Conservation (phyloP, 116 monocot genomes). For the Dioscorea cayenensis region DNA sequence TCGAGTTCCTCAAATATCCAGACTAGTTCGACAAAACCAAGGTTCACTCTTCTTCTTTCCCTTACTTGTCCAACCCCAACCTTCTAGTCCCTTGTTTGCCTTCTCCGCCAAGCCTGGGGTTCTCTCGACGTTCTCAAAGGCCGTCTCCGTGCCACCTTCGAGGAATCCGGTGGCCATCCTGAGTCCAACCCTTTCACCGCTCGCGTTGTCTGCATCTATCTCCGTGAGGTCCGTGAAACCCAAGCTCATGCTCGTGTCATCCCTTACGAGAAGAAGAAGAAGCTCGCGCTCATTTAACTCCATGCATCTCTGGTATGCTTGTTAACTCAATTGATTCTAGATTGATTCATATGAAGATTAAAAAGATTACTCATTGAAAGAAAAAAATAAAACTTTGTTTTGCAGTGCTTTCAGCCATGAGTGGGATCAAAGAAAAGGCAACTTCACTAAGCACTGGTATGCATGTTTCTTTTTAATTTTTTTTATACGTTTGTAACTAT, state of each 20-base stretch:
- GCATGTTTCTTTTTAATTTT: neutral
- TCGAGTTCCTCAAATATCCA: slow-evolving; percentile 60
- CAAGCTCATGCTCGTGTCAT: slow-evolving; percentile 41
- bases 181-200: slow-evolving; percentile 48
- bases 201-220: slow-evolving; percentile 37
- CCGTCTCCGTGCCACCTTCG: slow-evolving; percentile 55
- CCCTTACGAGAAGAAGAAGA: slow-evolving; percentile 48
- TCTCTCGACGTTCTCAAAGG: slow-evolving; percentile 72
- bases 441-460: neutral
- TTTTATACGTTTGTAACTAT: neutral
- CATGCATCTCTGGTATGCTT: slow-evolving; percentile 39
- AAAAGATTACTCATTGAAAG: neutral
- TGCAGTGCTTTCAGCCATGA: slow-evolving; percentile 34
- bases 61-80: slow-evolving; percentile 40
- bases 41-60: slow-evolving; percentile 37
- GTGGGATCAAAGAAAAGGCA: slow-evolving; percentile 4
- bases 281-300: slow-evolving; percentile 45
- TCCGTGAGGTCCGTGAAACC: slow-evolving; percentile 37
- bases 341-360: neutral
- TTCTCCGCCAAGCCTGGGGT: slow-evolving; percentile 57
- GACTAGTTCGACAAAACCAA: slow-evolving; percentile 61
- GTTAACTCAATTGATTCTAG: neutral
- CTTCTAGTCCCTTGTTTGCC: slow-evolving; percentile 51
- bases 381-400: neutral
- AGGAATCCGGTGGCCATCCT: slow-evolving; percentile 45